These are phyloP conservation scores for Colletotrichum sp. DNA, from an alignment of 2,329 filamentous ascomycete genomes.

Conservation along the genomic window DNA sequence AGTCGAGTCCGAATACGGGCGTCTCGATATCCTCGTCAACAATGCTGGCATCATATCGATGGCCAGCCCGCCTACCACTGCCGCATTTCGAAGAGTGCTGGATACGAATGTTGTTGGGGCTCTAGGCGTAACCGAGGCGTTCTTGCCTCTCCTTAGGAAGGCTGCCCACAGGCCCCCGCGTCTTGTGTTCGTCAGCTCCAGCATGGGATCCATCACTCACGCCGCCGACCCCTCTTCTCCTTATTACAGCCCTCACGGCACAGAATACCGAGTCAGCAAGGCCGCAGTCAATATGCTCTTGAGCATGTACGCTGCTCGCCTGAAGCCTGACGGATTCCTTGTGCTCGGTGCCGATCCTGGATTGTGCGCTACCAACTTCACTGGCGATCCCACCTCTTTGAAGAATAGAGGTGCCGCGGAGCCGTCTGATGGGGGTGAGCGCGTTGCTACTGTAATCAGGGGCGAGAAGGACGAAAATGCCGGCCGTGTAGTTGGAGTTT, in stretches of 20 bases:
- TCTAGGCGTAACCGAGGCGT: slow-evolving; percentile 27
- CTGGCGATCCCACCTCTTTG: not conserved
- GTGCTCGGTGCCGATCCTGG: not conserved
- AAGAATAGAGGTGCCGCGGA: not conserved
- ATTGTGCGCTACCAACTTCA: not conserved
- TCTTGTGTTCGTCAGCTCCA: slow-evolving; percentile 41
- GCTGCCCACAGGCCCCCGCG: slow-evolving; percentile 33
- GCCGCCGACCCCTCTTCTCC: slow-evolving; percentile 29
- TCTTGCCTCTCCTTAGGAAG: slow-evolving; percentile 32
- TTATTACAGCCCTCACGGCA: slow-evolving; percentile 28
- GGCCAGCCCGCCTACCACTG: slow-evolving; percentile 21
- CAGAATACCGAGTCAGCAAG: slow-evolving; percentile 40
- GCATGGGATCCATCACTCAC: slow-evolving; percentile 35
- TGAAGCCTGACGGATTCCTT: slow-evolving; percentile 21
- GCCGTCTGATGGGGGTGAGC: not conserved
- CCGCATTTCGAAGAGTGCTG: not conserved
- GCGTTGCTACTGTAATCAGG: not conserved
- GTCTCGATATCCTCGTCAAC: slow-evolving; percentile 39
- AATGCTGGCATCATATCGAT: slow-evolving; percentile 32
- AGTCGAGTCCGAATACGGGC: slow-evolving; percentile 27
- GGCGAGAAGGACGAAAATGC: not conserved
- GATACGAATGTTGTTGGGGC: slow-evolving; percentile 36
- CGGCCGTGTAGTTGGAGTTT: not conserved
- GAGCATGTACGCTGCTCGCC: slow-evolving; percentile 32
- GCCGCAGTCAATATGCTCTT: slow-evolving; percentile 46